These are phyloP conservation scores for Aristolochia fimbriata DNA, from an alignment of 164 flowering plant genomes.

Conservation along the genomic window DNA sequence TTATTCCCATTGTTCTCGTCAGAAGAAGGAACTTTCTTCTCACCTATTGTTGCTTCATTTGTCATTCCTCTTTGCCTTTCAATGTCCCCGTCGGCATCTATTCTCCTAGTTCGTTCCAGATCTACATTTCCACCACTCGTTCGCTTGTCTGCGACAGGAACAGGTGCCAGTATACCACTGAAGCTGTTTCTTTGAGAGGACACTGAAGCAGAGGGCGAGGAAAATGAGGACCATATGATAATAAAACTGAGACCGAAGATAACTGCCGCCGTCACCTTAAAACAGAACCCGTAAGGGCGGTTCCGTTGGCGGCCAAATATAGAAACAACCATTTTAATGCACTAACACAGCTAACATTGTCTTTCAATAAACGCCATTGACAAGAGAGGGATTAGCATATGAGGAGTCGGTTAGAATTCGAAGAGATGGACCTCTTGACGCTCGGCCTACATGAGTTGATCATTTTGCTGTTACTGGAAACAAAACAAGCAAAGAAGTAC, in stretches of 20 bases:
- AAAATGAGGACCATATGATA: slow-evolving; percentile 61
- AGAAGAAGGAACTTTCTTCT: slow-evolving; percentile 15
- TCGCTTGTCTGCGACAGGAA: slow-evolving; percentile 10
- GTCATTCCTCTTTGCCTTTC: slow-evolving; percentile 17
- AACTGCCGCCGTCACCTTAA: slow-evolving; percentile 61
- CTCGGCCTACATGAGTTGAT: too few species aligned
- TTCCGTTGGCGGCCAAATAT: slow-evolving; percentile 51
- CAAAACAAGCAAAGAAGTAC: too few species aligned
- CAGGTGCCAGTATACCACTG: slow-evolving; percentile 52
- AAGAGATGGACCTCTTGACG: too few species aligned
- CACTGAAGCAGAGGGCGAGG: slow-evolving; percentile 41
- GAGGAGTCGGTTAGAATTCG: too few species aligned
- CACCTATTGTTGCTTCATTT: not conserved
- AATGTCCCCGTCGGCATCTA: slow-evolving; percentile 10
- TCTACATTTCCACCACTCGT: slow-evolving; percentile 6
- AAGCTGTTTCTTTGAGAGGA: slow-evolving; percentile 64
- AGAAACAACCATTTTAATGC: slow-evolving; percentile 32
- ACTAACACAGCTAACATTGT: too few species aligned
- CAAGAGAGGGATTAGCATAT: too few species aligned
- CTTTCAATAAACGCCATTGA: too few species aligned
- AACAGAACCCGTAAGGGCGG: slow-evolving; percentile 58
- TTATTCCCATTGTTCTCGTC: slow-evolving; percentile 15
- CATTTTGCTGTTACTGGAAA: too few species aligned
- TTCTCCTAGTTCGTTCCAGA: slow-evolving; percentile 13
- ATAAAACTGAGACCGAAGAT: slow-evolving; percentile 72